Conservation (phyloP, 1,284 basidiomycete species). For the Abortiporus biennis region DNA sequence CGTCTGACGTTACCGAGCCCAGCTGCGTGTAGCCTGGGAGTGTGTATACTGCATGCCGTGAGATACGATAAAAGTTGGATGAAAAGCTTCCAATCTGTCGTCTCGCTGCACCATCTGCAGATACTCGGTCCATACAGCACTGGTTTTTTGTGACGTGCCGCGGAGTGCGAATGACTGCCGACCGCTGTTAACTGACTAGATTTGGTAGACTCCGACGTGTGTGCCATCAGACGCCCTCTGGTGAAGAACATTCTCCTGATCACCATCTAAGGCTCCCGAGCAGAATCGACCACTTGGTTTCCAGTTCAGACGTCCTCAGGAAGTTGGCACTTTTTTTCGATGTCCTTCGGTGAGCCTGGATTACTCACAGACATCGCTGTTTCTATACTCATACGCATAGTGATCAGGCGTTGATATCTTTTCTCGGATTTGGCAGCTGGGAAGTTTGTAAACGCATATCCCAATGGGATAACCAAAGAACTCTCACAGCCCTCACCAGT, state of each 20-base stretch:
- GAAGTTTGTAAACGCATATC: constrained; percentile 11
- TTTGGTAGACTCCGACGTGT: too few species aligned
- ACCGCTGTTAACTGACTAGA: too few species aligned
- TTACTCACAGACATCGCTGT: too few species aligned
- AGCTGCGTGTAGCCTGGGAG: constrained; percentile 8
- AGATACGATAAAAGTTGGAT: constrained; percentile 11
- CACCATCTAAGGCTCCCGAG: too few species aligned
- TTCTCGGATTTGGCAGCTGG: constrained; percentile 18
- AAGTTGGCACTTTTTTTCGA: too few species aligned
- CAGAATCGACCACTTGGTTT: too few species aligned
- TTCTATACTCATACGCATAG: too few species aligned
- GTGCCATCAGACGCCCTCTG: too few species aligned
- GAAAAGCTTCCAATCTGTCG: constrained; percentile 14
- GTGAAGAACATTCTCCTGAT: too few species aligned
- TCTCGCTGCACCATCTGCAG: constrained; percentile 4
- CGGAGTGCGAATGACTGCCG: constrained; percentile 14
- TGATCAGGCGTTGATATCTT: constrained; percentile 16
- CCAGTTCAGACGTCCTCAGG: too few species aligned
- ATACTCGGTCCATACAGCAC: too few species aligned
- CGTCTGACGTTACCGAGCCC: constrained; percentile 10
- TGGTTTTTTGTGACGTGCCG: constrained; percentile 10
- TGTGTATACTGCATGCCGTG: constrained; percentile 10
- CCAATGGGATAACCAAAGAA: constrained; percentile 5
- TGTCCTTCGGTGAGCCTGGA: too few species aligned
- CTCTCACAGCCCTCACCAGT: constrained; percentile 15